Evolutionary conservation across 1,284 basidiomycete genomes (phyloP).

Genomic region (Tilletia caries): DNA sequence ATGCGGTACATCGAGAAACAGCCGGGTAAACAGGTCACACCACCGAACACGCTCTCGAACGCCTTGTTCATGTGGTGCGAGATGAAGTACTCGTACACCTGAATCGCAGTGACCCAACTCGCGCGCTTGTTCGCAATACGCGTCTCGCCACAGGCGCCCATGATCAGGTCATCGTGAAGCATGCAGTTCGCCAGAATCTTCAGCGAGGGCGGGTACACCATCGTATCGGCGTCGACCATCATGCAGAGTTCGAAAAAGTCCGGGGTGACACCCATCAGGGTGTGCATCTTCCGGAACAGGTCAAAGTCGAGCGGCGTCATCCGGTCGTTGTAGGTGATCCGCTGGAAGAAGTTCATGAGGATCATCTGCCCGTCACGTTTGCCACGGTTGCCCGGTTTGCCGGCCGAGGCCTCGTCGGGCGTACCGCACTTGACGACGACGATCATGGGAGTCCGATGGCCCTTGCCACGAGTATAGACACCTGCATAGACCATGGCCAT

Average conservation of each 20-base stretch:
- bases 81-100: conserved; percentile 98
- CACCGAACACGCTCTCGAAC: conserved; percentile 98
- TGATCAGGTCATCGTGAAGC: conserved; percentile 96
- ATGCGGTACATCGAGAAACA: conserved; percentile 99
- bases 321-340: conserved; percentile 97
- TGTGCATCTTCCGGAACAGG: conserved; percentile 92
- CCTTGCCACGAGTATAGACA: conserved; percentile 72
- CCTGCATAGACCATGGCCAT: conserved; percentile 98
- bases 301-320: conserved; percentile 98
- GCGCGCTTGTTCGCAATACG: conserved; percentile 91
- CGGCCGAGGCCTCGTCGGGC: conserved; percentile 66
- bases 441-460: conserved; percentile 88
- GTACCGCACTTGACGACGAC: conserved; percentile 96
- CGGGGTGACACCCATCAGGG: conserved; percentile 97
- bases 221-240: conserved; percentile 96
- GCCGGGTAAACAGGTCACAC: conserved; percentile 96
- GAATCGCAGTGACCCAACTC: conserved; percentile 96
- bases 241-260: conserved; percentile 96
- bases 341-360: conserved; percentile 98
- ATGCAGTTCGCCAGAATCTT: conserved; percentile 66
- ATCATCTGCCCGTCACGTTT: conserved; percentile 98
- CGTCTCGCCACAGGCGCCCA: conserved; percentile 98
- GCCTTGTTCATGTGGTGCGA: conserved; percentile 97
- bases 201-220: conserved; percentile 46
- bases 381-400: conserved; percentile 95